Conservation (phyloP, 805 yeast species). For the Saccharomycopsis fibuligera region DNA sequence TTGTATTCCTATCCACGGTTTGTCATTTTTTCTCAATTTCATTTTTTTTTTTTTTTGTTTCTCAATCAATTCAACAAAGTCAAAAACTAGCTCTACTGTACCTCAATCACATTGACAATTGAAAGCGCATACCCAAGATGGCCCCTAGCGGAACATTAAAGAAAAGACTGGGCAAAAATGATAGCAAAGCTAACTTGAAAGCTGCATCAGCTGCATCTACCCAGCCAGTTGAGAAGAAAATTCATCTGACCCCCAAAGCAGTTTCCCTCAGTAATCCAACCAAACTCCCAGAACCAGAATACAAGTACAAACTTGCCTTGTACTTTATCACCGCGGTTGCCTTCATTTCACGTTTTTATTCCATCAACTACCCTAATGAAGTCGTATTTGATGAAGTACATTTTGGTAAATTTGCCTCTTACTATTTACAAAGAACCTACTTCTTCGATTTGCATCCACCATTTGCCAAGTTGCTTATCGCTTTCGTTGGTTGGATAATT, state of each 20-base stretch:
- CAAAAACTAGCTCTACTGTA: too few relatives aligned
- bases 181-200: background rate
- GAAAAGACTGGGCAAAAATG: background rate
- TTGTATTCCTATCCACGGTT: too few relatives aligned
- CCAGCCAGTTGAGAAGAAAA: background rate
- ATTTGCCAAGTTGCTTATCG: conserved; percentile 88
- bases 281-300: conserved; percentile 26
- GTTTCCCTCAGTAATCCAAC: too few relatives aligned
- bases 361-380: conserved; percentile 57
- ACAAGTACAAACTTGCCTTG: conserved; percentile 43
- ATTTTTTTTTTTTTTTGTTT: too few relatives aligned
- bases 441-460: conserved; percentile 98
- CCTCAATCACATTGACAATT: too few relatives aligned
- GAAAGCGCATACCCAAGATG: too few relatives aligned
- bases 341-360: conserved; percentile 57
- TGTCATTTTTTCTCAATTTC: too few relatives aligned
- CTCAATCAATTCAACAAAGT: too few relatives aligned
- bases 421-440: conserved; percentile 39
- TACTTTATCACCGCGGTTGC: conserved; percentile 58
- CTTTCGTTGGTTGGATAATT: conserved; percentile 78
- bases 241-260: background rate
- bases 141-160: background rate
- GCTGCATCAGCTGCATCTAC: background rate
- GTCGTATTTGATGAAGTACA: conserved; percentile 88
- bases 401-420: conserved; percentile 43